phyloP scores from a whole-genome alignment of 2,329 filamentous ascomycete genomes.

The Beauveria caledonica region DNA sequence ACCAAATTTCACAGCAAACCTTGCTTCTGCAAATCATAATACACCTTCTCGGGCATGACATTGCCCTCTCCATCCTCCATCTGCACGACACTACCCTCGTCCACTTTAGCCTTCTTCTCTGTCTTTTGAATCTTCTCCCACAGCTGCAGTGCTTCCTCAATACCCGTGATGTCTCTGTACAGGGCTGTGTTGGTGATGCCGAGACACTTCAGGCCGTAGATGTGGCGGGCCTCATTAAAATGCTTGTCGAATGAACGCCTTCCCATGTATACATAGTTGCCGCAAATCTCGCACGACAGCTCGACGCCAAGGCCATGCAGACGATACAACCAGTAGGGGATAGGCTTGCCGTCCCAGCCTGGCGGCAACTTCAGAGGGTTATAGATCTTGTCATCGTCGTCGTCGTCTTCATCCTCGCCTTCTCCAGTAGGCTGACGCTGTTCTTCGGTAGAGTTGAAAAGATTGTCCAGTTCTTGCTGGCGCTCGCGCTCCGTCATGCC shows the following conservation, averaged over 20 bases:
- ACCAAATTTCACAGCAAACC: constrained; percentile 56
- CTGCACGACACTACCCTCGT: constrained; percentile 81
- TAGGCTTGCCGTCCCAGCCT: constrained; percentile 97
- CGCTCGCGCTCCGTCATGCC: constrained; percentile 97
- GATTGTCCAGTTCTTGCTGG: constrained; percentile 83
- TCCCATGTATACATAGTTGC: constrained; percentile 98
- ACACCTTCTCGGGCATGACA: constrained; percentile 98
- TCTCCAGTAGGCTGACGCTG: constrained; percentile 35
- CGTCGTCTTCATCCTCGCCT: constrained; percentile 61
- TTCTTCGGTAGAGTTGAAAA: constrained; percentile 46
- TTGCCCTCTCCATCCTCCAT: constrained; percentile 98
- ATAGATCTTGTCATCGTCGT: constrained; percentile 84
- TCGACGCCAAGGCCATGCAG: constrained; percentile 92
- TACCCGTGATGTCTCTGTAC: constrained; percentile 89
- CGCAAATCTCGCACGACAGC: constrained; percentile 92
- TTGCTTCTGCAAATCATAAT: constrained; percentile 88
- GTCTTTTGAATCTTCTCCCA: constrained; percentile 93
- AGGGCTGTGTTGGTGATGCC: constrained; percentile 87
- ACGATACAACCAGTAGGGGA: constrained; percentile 98
- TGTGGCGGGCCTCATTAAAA: constrained; percentile 88
- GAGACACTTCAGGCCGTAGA: constrained; percentile 87
- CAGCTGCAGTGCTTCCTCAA: constrained; percentile 77
- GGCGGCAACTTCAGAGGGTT: constrained; percentile 94
- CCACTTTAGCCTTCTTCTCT: constrained; percentile 66
- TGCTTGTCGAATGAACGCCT: constrained; percentile 95